Conservation (phyloP, 768 basidiomycete genomes). For the Suillus alpinus region DNA sequence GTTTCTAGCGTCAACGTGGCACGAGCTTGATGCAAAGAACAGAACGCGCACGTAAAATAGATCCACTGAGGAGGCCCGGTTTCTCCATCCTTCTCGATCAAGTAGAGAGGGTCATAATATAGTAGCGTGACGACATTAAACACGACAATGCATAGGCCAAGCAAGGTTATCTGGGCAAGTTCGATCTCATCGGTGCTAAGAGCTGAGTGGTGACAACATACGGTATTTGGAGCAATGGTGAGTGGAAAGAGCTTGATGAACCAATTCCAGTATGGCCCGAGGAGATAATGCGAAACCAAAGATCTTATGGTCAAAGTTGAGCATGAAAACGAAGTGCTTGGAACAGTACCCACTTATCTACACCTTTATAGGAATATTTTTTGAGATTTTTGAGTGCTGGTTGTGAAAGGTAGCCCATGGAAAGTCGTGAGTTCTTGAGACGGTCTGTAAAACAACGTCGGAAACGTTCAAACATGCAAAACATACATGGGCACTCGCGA, state of each 20-base stretch:
- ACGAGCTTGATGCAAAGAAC: slow-evolving; percentile 3
- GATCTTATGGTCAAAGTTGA: slow-evolving; percentile 42
- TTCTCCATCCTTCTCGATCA: slow-evolving; percentile 63
- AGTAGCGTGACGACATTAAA: slow-evolving; percentile 82
- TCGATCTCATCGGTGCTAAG: not conserved
- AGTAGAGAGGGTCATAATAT: slow-evolving; percentile 78
- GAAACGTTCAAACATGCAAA: not conserved
- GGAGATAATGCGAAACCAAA: slow-evolving; percentile 66
- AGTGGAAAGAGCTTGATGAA: slow-evolving; percentile 86
- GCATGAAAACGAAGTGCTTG: slow-evolving; percentile 4
- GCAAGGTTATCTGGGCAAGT: slow-evolving; percentile 80
- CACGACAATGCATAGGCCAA: slow-evolving; percentile 77
- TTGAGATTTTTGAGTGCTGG: slow-evolving; percentile 71
- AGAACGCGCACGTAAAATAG: slow-evolving; percentile 73
- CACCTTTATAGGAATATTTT: slow-evolving; percentile 75
- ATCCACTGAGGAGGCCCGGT: slow-evolving; percentile 77
- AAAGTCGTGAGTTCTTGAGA: not conserved
- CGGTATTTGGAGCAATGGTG: slow-evolving; percentile 85
- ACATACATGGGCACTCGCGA: slow-evolving; percentile 2
- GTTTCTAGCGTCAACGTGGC: not conserved
- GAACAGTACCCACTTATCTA: slow-evolving; percentile 63
- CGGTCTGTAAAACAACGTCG: not conserved
- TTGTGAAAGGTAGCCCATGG: slow-evolving; percentile 65
- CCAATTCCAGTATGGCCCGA: slow-evolving; percentile 90
- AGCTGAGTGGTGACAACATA: slow-evolving; percentile 34